phyloP scores from a whole-genome alignment of 2,329 filamentous ascomycete species.

The Bipolaris oryzae region DNA sequence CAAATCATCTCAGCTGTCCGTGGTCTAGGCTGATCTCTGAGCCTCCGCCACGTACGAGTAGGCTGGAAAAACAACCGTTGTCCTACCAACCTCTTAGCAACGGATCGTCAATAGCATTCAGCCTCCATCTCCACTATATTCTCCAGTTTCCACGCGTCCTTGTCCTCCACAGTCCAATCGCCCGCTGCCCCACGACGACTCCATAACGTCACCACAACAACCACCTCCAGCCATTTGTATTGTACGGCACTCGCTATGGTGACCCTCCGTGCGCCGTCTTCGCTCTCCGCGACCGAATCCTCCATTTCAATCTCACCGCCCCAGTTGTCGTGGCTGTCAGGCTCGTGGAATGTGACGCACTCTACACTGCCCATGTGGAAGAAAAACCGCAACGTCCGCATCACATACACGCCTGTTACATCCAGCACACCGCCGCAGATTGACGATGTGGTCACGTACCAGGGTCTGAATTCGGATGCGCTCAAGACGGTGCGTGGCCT shows the following conservation, averaged over 20 bases:
- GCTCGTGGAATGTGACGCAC: conserved; percentile 49
- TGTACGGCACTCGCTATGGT: conserved; percentile 16
- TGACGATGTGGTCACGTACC: conserved; percentile 76
- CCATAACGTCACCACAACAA: not conserved
- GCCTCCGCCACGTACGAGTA: too few species aligned
- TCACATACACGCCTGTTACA: conserved; percentile 67
- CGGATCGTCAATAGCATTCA: not conserved
- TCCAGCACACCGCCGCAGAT: conserved; percentile 50
- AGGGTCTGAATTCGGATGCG: conserved; percentile 58
- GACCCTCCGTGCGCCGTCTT: conserved; percentile 38
- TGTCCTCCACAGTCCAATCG: conserved; percentile 1
- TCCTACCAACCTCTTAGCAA: conserved; percentile 8
- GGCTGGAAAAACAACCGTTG: conserved; percentile 4
- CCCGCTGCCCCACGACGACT: not conserved
- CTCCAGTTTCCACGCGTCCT: conserved; percentile 14
- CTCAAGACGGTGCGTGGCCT: conserved; percentile 69
- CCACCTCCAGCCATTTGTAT: not conserved
- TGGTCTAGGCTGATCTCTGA: not conserved
- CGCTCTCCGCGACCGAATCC: conserved; percentile 21
- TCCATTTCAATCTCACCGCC: conserved; percentile 32
- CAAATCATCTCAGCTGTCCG: not conserved
- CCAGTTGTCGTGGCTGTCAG: conserved; percentile 47
- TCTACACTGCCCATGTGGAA: conserved; percentile 71
- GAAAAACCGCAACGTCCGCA: conserved; percentile 76
- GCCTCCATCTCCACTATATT: conserved; percentile 11